phyloP scores from a whole-genome alignment of 1,139 yeast species.

The Meyerozyma carpophila region DNA sequence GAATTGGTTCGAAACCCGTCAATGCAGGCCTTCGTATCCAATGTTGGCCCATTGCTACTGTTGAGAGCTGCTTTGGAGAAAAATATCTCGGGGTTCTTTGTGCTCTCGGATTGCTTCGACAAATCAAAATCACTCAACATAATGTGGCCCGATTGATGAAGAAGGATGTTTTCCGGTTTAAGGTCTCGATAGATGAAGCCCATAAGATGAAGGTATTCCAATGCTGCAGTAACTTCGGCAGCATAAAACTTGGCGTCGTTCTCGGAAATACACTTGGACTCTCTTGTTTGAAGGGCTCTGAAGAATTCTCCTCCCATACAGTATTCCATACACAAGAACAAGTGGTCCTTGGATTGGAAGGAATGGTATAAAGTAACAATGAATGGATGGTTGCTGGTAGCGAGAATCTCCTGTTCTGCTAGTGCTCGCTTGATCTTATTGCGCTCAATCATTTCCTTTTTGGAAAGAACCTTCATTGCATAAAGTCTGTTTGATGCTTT shows the following conservation, averaged over 20 bases:
- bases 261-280: slow-evolving; percentile 80
- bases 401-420: slow-evolving; percentile 94
- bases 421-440: slow-evolving; percentile 91
- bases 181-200: slow-evolving; percentile 94
- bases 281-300: slow-evolving; percentile 89
- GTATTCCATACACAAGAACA: slow-evolving; percentile 97
- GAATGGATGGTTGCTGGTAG: slow-evolving; percentile 94
- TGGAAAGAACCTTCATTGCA: slow-evolving; percentile 90
- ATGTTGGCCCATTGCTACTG: slow-evolving; percentile 26
- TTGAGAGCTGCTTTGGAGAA: slow-evolving; percentile 24
- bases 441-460: slow-evolving; percentile 90
- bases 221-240: slow-evolving; percentile 94
- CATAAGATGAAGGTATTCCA: slow-evolving; percentile 92
- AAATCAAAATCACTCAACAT: slow-evolving; percentile 97
- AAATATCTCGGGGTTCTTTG: slow-evolving; percentile 49
- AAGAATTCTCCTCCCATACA: slow-evolving; percentile 99
- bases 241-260: slow-evolving; percentile 91
- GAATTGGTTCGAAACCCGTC: slow-evolving; percentile 96
- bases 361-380: slow-evolving; percentile 95
- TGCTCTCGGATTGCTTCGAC: slow-evolving; percentile 79
- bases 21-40: slow-evolving; percentile 91
- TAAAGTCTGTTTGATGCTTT: slow-evolving; percentile 67
- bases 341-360: slow-evolving; percentile 86
- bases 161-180: slow-evolving; percentile 88
- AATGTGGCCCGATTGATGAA: slow-evolving; percentile 95